Conservation (phyloP, 352 stramenopile species). For the Globisporangium uncinulatum region DNA sequence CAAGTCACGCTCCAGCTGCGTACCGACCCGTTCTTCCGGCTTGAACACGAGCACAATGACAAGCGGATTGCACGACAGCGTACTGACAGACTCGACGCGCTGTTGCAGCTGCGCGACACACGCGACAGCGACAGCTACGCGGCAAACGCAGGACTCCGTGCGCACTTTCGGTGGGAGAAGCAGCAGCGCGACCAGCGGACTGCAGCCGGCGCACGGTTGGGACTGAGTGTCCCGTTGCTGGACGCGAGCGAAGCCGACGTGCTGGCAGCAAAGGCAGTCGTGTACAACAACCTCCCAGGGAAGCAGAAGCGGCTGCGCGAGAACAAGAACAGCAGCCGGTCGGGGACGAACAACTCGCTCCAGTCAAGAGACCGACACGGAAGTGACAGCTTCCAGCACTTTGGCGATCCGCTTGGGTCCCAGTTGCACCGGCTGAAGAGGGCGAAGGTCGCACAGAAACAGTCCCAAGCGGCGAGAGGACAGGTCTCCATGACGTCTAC, state of each 20-base stretch:
- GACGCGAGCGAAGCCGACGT: conserved; percentile 55
- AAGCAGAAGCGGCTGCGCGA: conserved; percentile 14
- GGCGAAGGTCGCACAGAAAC: conserved; percentile 13
- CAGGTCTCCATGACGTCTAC: neutral
- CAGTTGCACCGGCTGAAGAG: conserved; percentile 48
- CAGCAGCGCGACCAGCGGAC: conserved; percentile 34
- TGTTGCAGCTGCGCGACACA: conserved; percentile 54
- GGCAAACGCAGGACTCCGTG: conserved; percentile 51
- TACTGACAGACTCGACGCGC: conserved; percentile 35
- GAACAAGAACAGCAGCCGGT: conserved; percentile 3
- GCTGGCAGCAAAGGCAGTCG: conserved; percentile 39
- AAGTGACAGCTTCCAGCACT: conserved; percentile 43
- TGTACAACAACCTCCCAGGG: conserved; percentile 48
- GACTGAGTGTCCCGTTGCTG: conserved; percentile 54
- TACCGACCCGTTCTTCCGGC: conserved; percentile 61
- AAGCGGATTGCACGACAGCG: conserved; percentile 37
- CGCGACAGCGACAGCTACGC: conserved; percentile 69
- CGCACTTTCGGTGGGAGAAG: conserved; percentile 55
- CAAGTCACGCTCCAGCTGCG: conserved; percentile 32
- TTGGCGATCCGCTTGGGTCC: conserved; percentile 48
- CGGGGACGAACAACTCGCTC: no score
- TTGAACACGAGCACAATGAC: conserved; percentile 81
- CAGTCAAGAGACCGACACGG: neutral
- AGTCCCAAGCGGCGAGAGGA: neutral
- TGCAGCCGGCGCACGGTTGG: conserved; percentile 31